Conservation (phyloP, 345 rosid genomes). For the Arabis alpina region DNA sequence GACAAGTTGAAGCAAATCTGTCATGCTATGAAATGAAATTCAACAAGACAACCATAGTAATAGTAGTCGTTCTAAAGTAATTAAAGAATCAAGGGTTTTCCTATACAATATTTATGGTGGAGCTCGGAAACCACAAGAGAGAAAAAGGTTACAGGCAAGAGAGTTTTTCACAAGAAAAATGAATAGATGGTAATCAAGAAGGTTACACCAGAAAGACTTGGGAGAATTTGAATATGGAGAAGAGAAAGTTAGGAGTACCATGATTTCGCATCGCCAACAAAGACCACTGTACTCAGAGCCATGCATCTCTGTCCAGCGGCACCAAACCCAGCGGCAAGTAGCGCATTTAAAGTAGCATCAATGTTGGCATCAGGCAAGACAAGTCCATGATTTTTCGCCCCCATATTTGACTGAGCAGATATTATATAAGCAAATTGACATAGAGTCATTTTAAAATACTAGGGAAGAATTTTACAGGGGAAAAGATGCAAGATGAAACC, state of each 20-base stretch:
- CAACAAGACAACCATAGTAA: not conserved
- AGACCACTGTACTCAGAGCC: conserved; percentile 93
- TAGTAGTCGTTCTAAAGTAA: not conserved
- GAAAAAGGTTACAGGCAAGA: not conserved
- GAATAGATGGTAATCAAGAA: not conserved
- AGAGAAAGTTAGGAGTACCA: conserved; percentile 54
- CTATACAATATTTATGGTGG: conserved; percentile 2
- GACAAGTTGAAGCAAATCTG: conserved; percentile 5
- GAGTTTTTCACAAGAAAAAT: not conserved
- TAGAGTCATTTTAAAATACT: not conserved
- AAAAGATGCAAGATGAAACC: conserved; percentile 45
- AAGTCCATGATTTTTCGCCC: conserved; percentile 94
- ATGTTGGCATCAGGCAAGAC: conserved; percentile 82
- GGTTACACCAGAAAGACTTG: not conserved
- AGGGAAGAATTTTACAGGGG: conserved; percentile 14
- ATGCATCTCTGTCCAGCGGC: conserved; percentile 99
- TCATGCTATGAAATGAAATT: conserved; percentile 2
- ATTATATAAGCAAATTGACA: conserved; percentile 27
- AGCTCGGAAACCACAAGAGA: not conserved
- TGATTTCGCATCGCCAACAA: conserved; percentile 76
- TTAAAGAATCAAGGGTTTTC: not conserved
- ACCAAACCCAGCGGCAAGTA: conserved; percentile 97
- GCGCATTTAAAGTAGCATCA: conserved; percentile 82
- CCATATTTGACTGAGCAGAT: conserved; percentile 88
- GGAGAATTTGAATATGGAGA: not conserved